Percentiles rank a stretch among this genome's conserved stretches.
Evolutionary conservation across 805 yeast genomes (phyloP).

Genomic region (Lipomyces mesembrius): DNA sequence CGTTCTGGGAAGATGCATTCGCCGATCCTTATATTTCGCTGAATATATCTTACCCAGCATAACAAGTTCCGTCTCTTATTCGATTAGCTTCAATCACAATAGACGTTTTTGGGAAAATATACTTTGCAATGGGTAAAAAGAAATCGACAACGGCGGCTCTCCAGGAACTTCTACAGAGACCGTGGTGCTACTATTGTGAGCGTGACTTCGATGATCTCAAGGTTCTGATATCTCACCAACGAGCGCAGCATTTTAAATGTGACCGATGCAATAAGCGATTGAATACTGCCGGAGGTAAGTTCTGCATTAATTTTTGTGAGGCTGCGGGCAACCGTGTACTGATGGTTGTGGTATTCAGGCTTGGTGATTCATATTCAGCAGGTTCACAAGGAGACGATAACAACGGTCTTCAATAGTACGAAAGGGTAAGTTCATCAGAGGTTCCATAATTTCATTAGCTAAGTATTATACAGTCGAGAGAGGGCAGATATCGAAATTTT

Average conservation of each 20-base stretch:
- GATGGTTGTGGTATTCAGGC: slow-evolving; percentile 14
- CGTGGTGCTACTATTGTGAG: slow-evolving; percentile 42
- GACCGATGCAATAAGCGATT: slow-evolving; percentile 38
- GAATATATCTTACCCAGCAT: neutral
- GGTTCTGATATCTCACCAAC: slow-evolving; percentile 40
- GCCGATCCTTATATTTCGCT: neutral
- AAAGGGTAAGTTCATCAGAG: slow-evolving; percentile 22
- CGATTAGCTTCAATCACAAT: neutral
- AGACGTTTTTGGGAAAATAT: neutral
- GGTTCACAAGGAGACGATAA: slow-evolving; percentile 38
- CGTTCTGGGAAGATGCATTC: neutral
- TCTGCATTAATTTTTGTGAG: neutral
- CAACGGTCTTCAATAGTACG: slow-evolving; percentile 34
- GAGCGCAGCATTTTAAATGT: slow-evolving; percentile 40
- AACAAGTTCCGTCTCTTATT: neutral
- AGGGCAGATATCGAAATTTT: slow-evolving; percentile 37
- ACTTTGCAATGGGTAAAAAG: slow-evolving; percentile 30
- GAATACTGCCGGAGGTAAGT: slow-evolving; percentile 40
- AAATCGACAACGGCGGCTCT: slow-evolving; percentile 29
- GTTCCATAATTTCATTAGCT: neutral
- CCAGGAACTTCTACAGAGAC: slow-evolving; percentile 34
- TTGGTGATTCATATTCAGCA: slow-evolving; percentile 38
- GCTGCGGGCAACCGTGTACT: neutral
- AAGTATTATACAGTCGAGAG: slow-evolving; percentile 31
- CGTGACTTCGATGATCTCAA: slow-evolving; percentile 40